phyloP scores from a whole-genome alignment of 306 rosid species.

The Begonia fuchsioides region DNA sequence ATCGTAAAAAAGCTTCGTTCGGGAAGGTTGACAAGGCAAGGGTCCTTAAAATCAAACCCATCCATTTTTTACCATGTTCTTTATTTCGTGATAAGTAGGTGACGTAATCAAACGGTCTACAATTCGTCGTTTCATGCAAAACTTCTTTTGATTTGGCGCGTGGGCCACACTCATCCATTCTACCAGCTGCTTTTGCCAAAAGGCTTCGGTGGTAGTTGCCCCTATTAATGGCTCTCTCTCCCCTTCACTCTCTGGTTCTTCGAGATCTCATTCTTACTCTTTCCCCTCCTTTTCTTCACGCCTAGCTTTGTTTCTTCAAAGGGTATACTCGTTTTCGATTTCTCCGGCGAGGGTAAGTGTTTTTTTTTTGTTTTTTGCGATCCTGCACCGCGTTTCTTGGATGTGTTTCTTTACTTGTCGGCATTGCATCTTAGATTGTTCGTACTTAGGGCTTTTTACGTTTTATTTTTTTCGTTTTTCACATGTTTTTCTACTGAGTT shows the following conservation, averaged over 20 bases:
- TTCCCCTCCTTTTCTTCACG: conserved; percentile 11
- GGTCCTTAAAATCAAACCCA: too few species aligned
- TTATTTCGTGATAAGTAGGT: too few species aligned
- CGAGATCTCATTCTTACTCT: neutral
- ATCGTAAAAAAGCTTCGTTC: too few species aligned
- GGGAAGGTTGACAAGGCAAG: too few species aligned
- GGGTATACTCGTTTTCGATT: neutral
- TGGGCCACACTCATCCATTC: conserved; percentile 6
- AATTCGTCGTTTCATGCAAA: too few species aligned
- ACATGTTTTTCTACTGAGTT: neutral
- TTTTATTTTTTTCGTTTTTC: neutral
- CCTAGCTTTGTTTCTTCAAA: neutral
- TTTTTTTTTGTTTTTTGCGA: conserved; percentile 13
- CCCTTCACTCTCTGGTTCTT: conserved; percentile 6
- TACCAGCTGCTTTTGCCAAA: conserved; percentile 1
- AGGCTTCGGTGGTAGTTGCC: conserved; percentile 8
- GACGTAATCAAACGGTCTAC: too few species aligned
- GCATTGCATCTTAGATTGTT: conserved; percentile 16
- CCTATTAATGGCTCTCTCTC: conserved; percentile 16
- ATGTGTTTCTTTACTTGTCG: conserved; percentile 30
- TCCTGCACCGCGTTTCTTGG: conserved; percentile 52
- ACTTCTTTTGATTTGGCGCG: conserved; percentile 1
- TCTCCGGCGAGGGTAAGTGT: neutral
- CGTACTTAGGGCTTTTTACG: conserved; percentile 25
- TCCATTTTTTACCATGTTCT: too few species aligned